These are phyloP conservation scores for Dryas octopetala DNA, from an alignment of 306 rosid species.

Conservation along the genomic window DNA sequence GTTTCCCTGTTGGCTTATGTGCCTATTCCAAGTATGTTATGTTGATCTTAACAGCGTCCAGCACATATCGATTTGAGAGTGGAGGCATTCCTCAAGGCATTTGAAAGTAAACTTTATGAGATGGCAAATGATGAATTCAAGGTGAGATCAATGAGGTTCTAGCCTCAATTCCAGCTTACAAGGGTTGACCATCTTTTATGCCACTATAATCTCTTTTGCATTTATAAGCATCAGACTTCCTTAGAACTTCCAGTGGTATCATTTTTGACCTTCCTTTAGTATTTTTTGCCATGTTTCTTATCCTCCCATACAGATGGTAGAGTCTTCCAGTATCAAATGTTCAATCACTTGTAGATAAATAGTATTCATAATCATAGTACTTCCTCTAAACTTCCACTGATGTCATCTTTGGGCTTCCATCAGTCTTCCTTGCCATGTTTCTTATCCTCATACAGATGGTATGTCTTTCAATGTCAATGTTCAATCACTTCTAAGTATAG, in stretches of 20 bases:
- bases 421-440: background rate
- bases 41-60: constrained; percentile 59
- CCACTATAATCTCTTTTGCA: background rate
- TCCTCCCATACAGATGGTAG: background rate
- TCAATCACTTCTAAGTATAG: too few relatives aligned
- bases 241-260: background rate
- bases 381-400: too few relatives aligned
- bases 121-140: constrained; percentile 84
- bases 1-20: constrained; percentile 9
- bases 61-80: constrained; percentile 71
- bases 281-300: background rate
- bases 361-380: too few relatives aligned
- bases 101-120: constrained; percentile 67
- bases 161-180: background rate
- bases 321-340: background rate
- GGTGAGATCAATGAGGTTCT: constrained; percentile 42
- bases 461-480: background rate
- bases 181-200: background rate
- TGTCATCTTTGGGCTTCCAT: background rate
- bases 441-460: background rate
- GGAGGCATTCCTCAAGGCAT: constrained; percentile 72
- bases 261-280: background rate
- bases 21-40: constrained; percentile 17
- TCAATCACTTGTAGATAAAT: background rate
- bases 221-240: background rate